These are phyloP conservation scores for Talaromyces stipitatus DNA, from an alignment of 495 filamentous ascomycete species.

Conservation along the genomic window DNA sequence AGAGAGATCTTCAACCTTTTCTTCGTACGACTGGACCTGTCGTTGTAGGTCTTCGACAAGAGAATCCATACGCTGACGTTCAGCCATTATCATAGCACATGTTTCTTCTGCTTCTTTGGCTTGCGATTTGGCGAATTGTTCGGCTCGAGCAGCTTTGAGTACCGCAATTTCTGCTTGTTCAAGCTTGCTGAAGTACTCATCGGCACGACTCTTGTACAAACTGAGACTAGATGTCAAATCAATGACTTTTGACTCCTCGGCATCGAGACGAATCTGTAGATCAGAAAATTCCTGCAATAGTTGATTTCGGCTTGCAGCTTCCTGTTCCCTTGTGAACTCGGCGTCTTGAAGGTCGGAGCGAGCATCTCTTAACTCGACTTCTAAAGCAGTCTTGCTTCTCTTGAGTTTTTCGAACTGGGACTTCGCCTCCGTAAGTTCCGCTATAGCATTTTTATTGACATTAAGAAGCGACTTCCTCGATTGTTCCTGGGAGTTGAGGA, in stretches of 20 bases:
- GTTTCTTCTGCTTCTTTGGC: constrained; percentile 85
- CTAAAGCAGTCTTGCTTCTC: constrained; percentile 64
- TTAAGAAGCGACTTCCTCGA: constrained; percentile 74
- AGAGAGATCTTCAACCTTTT: constrained; percentile 83
- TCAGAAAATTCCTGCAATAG: constrained; percentile 90
- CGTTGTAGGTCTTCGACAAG: constrained; percentile 85
- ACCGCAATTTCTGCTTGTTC: constrained; percentile 96
- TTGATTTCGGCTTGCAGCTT: constrained; percentile 73
- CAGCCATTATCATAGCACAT: constrained; percentile 82
- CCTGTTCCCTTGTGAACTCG: constrained; percentile 68
- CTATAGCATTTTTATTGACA: constrained; percentile 75
- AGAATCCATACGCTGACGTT: constrained; percentile 83
- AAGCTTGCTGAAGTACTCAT: constrained; percentile 96
- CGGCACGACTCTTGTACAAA: constrained; percentile 86
- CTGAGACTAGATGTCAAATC: constrained; percentile 79
- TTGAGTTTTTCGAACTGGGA: constrained; percentile 78
- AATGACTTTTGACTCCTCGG: constrained; percentile 74
- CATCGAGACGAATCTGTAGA: constrained; percentile 86
- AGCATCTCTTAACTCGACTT: constrained; percentile 85
- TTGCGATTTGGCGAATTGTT: constrained; percentile 88
- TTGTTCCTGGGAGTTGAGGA: constrained; percentile 91
- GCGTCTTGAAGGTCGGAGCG: constrained; percentile 79
- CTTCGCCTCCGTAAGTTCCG: constrained; percentile 80
- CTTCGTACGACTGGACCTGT: constrained; percentile 82
- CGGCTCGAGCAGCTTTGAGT: constrained; percentile 82